Evolutionary conservation across 345 rosid genomes (phyloP), one percentile per base, ranked within the genome.

Genomic region (Boechera divaricarpa): DNA sequence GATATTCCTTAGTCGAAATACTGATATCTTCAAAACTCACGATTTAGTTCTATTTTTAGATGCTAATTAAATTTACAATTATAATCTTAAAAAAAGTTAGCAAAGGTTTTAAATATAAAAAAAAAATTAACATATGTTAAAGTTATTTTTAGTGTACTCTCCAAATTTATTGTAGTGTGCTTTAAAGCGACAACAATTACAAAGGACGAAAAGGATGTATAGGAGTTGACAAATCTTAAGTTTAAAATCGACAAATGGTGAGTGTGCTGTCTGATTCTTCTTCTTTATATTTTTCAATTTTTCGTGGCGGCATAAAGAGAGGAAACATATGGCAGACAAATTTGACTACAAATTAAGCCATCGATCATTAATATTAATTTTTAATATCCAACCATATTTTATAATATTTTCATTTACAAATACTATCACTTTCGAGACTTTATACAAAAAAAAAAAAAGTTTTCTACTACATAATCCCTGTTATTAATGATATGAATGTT

Each of bases 251-350:
- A 51, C 59, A 63, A 63, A 44, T 54, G 11, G 75, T 54, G 58
- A 61, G 53, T 35, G 47, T 68, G 54, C 33, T 48, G 54, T 51
- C 31, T 55, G 55, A 41, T 51, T 68, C 13, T 29, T 67, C 35
- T 16, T 39, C 41, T 52, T 29, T 21, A 2, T 28, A 45, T 48
- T 55, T 21, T 32, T 52, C 39, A 42, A 44, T 21, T 63, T 70
- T 70, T 28, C 10, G 39, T 70, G 75, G 68, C 77, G 77, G 72
- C 81, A 71, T 64, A 65, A 77, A 64, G 51, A 77, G 53, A 77
- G 76, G 77, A 57, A 70, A 48, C 80, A 63, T 63, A 64, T 71
- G 81, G 81, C 77, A 77, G 81, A 77, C 81, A 72, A 48, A 56
- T 47, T 71, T 70, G 81, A 71, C 77, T 58, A 56, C 21, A 70